Evolutionary conservation across 768 basidiomycete genomes (phyloP).

Genomic region (Panus rudis): DNA sequence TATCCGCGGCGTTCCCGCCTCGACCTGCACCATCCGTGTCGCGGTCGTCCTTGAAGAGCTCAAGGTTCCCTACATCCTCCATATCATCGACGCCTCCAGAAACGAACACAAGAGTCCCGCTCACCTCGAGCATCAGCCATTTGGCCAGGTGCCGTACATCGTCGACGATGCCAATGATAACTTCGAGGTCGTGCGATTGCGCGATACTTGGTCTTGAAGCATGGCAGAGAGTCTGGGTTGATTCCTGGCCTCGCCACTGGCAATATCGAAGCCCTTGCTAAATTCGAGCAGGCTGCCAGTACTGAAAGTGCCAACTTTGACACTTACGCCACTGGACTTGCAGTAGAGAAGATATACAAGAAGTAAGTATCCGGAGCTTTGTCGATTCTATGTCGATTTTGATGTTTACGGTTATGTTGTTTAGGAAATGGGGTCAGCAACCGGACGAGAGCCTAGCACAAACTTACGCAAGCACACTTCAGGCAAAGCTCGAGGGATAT

Average conservation of each 20-base stretch:
- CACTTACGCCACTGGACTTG: constrained; percentile 32
- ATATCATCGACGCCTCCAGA: constrained; percentile 34
- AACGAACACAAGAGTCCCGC: constrained; percentile 38
- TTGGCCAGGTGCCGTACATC: constrained; percentile 54
- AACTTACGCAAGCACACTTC: constrained; percentile 3
- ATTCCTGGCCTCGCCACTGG: not conserved
- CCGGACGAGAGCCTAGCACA: not conserved
- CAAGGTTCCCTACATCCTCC: constrained; percentile 45
- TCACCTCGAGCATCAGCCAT: constrained; percentile 48
- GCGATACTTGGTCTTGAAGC: constrained; percentile 51
- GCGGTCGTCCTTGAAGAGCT: constrained; percentile 31
- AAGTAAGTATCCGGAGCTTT: constrained; percentile 36
- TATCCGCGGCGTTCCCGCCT: not conserved
- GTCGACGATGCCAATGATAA: constrained; percentile 56
- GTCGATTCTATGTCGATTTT: no score
- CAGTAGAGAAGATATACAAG: constrained; percentile 43
- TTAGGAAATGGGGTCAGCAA: no score
- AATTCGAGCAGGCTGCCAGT: constrained; percentile 32
- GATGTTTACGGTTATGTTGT: no score
- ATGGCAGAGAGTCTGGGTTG: constrained; percentile 12
- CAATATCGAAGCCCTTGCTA: no score
- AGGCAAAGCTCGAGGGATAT: constrained; percentile 10
- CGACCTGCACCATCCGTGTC: constrained; percentile 1
- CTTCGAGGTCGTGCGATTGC: constrained; percentile 56
- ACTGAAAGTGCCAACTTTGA: constrained; percentile 51